Evolutionary conservation across 2,329 filamentous ascomycete species (phyloP).

Genomic region (Ophidiomyces ophidiicola): DNA sequence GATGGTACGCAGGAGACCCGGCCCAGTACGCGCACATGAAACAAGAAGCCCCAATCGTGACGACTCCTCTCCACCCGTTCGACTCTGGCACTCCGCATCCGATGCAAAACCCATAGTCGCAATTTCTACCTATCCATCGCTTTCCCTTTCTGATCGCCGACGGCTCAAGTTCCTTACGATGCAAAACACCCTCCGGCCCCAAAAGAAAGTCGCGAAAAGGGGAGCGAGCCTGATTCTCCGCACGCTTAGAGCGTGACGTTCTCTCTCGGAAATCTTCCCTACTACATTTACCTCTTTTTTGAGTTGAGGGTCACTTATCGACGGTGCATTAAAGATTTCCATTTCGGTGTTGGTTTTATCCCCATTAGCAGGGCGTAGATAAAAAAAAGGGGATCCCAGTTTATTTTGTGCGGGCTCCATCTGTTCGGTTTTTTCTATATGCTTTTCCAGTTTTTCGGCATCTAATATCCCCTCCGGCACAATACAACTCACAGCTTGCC

Average conservation of each 20-base stretch:
- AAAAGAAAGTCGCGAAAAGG: no score
- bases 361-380: slow-evolving; percentile 14
- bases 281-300: neutral
- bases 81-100: slow-evolving; percentile 5
- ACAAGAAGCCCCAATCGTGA: slow-evolving; percentile 6
- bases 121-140: neutral
- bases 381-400: slow-evolving; percentile 11
- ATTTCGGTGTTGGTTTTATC: slow-evolving; percentile 8
- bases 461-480: neutral
- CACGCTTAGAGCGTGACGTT: neutral
- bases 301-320: neutral
- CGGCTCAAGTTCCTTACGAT: no score
- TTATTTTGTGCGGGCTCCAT: neutral
- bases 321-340: slow-evolving; percentile 7
- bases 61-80: slow-evolving; percentile 4
- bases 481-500: neutral
- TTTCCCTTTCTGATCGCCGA: neutral
- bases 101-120: slow-evolving; percentile 1
- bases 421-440: slow-evolving; percentile 2
- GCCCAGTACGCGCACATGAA: slow-evolving; percentile 9
- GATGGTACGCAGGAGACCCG: slow-evolving; percentile 11
- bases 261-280: neutral
- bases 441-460: slow-evolving; percentile 6
- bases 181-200: no score
- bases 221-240: no score